Conservation (phyloP, 2,329 filamentous ascomycete genomes). For the Trichoderma sp. region DNA sequence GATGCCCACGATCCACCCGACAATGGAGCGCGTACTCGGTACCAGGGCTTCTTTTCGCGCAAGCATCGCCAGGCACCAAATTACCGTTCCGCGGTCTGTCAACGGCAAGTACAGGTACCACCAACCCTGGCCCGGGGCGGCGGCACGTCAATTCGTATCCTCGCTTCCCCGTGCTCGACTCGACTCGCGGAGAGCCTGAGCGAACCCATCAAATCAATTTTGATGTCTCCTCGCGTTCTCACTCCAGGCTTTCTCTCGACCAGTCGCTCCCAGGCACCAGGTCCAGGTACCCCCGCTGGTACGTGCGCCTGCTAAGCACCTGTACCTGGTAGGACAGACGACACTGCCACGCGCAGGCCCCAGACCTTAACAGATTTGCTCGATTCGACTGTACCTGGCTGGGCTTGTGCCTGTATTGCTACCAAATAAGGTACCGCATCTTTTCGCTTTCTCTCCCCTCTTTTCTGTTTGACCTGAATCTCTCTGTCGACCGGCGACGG, state of each 20-base stretch:
- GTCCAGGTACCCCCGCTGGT: not conserved
- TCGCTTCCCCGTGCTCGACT: conserved; percentile 16
- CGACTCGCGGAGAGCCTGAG: conserved; percentile 2
- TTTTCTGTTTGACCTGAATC: conserved; percentile 22
- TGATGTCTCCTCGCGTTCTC: too few relatives aligned
- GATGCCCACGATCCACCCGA: conserved; percentile 27
- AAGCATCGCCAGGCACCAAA: too few relatives aligned
- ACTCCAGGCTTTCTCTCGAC: conserved; percentile 1
- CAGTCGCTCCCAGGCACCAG: not conserved
- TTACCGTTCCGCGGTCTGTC: too few relatives aligned
- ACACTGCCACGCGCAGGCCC: too few relatives aligned
- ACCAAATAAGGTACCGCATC: not conserved
- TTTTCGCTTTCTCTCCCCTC: not conserved
- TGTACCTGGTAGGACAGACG: too few relatives aligned
- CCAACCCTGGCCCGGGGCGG: conserved; percentile 2
- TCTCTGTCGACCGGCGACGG: conserved; percentile 17
- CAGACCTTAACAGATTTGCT: too few relatives aligned
- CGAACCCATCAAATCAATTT: not conserved
- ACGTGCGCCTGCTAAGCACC: conserved; percentile 3
- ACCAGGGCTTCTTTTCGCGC: too few relatives aligned
- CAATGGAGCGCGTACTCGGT: not conserved
- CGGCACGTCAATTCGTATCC: conserved; percentile 22
- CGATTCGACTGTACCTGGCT: not conserved
- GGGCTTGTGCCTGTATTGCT: not conserved
- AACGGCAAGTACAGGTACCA: not conserved